Base-by-base conservation (phyloP, 805 yeast genomes). In the Candida piceae region DNA sequence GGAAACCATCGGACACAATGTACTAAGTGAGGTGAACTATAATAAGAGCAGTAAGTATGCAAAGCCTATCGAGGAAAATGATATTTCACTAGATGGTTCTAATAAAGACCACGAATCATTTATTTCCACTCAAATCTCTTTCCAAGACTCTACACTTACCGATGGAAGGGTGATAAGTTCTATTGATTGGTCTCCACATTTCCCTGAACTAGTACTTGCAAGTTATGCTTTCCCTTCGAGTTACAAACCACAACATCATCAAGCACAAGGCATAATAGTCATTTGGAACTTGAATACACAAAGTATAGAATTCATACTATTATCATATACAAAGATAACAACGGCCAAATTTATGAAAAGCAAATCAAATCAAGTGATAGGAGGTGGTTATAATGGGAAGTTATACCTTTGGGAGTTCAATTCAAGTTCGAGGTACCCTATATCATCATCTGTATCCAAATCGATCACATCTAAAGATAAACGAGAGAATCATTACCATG, bases 381-480 rank as follows among this genome's bases (percentile, higher is more conserved):
- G 69, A 0, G 76, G 80, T 0, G 63, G 75, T 5, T 49, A 50
- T 13, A 70, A 70, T 46, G 83, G 84, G 0, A 64, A 64, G 34
- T 31, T 77, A 1, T 68, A 66, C n/a, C 53, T 72, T 7, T 76
- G 80, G 79, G 73, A 74, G 25, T 46, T 56, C 30, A 38, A 45
- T 42, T 69, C 57, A 4, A 9, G 22, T n/a, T 48, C 59, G n/a
- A 40, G 53, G 32, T 55, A 48, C 31, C 61, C 60, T 3, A 38
- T 45, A 10, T 18, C 35, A 7, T 30, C 49, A 11, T 38, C 48
- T 4, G 10, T 32, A 10, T 5, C 10, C 9, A 26, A 15, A 35
- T 22, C 16, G 32, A 31, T 9, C 17, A 32, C 11, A 25, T 16
- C n/a, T 34, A 32, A 16, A 23, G 7, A 26, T 26, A 6, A 5